A percentile compares a stretch with the other conserved stretches of the same genome.
Conservation (phyloP, 495 filamentous ascomycete genomes). For the Aspergillus asperescens region DNA sequence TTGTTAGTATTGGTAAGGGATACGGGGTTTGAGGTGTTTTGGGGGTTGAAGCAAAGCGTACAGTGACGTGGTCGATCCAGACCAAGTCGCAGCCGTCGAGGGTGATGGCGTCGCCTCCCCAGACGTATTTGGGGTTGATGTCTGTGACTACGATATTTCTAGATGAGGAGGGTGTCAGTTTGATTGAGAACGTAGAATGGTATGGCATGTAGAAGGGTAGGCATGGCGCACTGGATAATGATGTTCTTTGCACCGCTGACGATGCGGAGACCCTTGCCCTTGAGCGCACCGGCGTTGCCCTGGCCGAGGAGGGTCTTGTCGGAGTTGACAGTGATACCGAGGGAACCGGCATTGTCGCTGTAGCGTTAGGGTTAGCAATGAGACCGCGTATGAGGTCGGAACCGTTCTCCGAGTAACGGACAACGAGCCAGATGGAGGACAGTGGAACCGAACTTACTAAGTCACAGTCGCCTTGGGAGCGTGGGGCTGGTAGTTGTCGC, state of each 20-base stretch:
- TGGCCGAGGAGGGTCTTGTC: slow-evolving; percentile 43
- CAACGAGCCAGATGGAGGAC: too few species aligned
- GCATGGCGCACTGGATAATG: slow-evolving; percentile 38
- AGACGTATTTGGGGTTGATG: slow-evolving; percentile 47
- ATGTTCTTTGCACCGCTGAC: slow-evolving; percentile 41
- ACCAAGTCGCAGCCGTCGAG: slow-evolving; percentile 37
- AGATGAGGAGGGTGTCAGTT: not conserved
- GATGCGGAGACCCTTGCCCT: slow-evolving; percentile 43
- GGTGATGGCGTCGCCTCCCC: slow-evolving; percentile 47
- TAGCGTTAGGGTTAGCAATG: too few species aligned
- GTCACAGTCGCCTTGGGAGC: slow-evolving; percentile 34
- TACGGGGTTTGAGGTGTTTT: too few species aligned
- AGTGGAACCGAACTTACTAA: slow-evolving; percentile 23
- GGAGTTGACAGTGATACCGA: slow-evolving; percentile 42
- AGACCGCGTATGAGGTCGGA: too few species aligned
- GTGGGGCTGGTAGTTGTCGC: slow-evolving; percentile 35
- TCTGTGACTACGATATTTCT: slow-evolving; percentile 46
- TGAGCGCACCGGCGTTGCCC: slow-evolving; percentile 36
- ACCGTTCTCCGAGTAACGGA: not conserved
- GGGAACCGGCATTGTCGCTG: slow-evolving; percentile 38
- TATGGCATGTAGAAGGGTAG: not conserved
- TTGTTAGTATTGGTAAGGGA: slow-evolving; percentile 1
- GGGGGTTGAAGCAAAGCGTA: slow-evolving; percentile 14
- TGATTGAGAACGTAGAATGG: not conserved
- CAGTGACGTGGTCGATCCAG: slow-evolving; percentile 49